Conservation (phyloP, 2,329 filamentous ascomycete species). For the Epichloe brachyelytri region DNA sequence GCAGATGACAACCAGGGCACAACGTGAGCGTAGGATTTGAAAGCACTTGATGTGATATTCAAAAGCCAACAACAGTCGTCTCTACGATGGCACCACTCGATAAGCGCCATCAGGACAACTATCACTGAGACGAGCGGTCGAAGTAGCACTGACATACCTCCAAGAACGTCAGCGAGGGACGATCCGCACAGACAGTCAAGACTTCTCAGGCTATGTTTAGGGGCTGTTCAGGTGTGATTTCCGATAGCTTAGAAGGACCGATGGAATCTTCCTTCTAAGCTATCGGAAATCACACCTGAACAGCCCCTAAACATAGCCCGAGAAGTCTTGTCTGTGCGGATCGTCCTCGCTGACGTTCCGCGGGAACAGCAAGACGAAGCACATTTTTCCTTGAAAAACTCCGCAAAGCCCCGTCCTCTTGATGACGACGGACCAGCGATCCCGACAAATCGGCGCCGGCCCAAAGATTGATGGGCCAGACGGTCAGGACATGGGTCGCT, state of each 20-base stretch:
- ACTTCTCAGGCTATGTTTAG: background rate
- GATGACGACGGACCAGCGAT: background rate
- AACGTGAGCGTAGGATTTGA: background rate
- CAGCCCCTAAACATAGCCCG: background rate
- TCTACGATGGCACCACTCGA: background rate
- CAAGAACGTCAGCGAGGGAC: background rate
- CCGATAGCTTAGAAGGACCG: too few species aligned
- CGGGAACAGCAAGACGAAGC: too few species aligned
- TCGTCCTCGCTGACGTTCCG: background rate
- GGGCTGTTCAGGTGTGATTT: background rate
- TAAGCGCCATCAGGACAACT: background rate
- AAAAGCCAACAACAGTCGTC: background rate
- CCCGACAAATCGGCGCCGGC: constrained; percentile 5
- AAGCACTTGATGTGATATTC: too few species aligned
- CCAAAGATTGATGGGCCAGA: background rate
- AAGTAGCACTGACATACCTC: background rate
- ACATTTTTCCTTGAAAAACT: too few species aligned
- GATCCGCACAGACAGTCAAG: background rate
- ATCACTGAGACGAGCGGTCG: background rate
- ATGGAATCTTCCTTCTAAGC: background rate
- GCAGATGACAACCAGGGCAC: background rate
- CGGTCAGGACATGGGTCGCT: constrained; percentile 1
- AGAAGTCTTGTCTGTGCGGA: background rate
- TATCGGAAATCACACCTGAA: background rate
- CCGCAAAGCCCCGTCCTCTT: too few species aligned